These are phyloP conservation scores for Zizania latifolia DNA, from an alignment of 176 grass and related monocot genomes.

Conservation along the genomic window DNA sequence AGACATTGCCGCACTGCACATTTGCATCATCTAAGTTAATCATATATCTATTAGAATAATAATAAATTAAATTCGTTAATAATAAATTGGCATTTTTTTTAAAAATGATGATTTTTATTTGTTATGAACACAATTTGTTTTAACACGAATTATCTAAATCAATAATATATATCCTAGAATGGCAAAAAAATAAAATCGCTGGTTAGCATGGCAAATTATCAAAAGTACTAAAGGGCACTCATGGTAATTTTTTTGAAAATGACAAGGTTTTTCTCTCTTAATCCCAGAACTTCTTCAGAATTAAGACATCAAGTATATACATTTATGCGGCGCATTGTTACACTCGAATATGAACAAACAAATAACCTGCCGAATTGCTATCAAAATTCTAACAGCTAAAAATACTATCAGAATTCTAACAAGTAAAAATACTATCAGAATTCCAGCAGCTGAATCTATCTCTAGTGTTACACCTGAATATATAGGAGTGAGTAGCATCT, in stretches of 20 bases:
- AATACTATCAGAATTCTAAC: conserved; percentile 5
- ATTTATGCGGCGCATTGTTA: neutral
- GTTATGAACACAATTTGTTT: no score
- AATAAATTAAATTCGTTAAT: no score
- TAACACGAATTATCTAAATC: no score
- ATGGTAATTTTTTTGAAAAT: neutral
- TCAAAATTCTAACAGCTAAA: conserved; percentile 1
- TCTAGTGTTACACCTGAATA: conserved; percentile 15
- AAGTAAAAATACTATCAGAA: neutral
- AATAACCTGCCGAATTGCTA: neutral
- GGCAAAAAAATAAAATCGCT: no score
- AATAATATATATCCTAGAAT: no score
- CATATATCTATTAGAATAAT: no score
- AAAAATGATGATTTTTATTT: no score
- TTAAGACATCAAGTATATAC: conserved; percentile 9
- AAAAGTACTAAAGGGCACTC: neutral
- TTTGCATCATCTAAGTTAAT: no score
- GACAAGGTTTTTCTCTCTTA: neutral
- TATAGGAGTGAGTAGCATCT: neutral
- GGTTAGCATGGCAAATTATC: no score
- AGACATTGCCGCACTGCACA: no score
- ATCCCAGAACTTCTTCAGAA: neutral
- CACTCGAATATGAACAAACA: neutral
- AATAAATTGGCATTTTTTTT: no score
- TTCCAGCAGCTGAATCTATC: conserved; percentile 15